Base-by-base conservation (phyloP, 106 monocot genomes). In the Vanilla planifolia region DNA sequence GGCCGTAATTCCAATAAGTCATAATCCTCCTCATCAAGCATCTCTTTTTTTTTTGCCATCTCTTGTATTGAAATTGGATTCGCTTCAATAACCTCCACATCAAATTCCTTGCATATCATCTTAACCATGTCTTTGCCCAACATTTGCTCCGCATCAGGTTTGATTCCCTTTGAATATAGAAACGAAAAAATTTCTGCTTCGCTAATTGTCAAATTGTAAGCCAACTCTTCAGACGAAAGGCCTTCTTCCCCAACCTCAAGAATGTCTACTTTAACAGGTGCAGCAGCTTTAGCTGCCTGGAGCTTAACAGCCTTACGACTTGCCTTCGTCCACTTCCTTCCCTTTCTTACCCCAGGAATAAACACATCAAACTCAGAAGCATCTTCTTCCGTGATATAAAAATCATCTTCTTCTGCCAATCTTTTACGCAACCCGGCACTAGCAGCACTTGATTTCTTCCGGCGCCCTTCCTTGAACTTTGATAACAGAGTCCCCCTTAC, bases 101-200 rank as follows among this genome's bases (percentile, higher is more conserved):
- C 98, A 62, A 88, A 85, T 59, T 98, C 98, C 69, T 77, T 82
- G 60, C 98, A 98, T 53, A 98, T 80, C 88, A 98, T 91, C 79
- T 92, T 92, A 40, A 98, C 98, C 82, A 92, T 72, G 55, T 92
- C 88, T 51, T 85, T 87, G 35, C 78, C 80, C 74, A 98, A 65
- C 6, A 68, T 77, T 13, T 79, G 79, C 21, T 78, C 87, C 6
- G 55, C 50, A 33, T 88, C 85, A 39, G 80, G 71, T 67, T 71
- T 87, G 46, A 88, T 75, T 13, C 92, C 92, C 69, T 79, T 91
- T 24, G 72, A 28, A 66, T 73, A 91, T 57, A 98, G 60, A 61
- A 66, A 87, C 4, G 64, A 48, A n/a, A 88, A 39, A 59, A 98
- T 80, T 24, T 98, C 96, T 24, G 76, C 60, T 63, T 81, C 91